Conservation (phyloP, 768 basidiomycete genomes). For the Naematelia encephala region DNA sequence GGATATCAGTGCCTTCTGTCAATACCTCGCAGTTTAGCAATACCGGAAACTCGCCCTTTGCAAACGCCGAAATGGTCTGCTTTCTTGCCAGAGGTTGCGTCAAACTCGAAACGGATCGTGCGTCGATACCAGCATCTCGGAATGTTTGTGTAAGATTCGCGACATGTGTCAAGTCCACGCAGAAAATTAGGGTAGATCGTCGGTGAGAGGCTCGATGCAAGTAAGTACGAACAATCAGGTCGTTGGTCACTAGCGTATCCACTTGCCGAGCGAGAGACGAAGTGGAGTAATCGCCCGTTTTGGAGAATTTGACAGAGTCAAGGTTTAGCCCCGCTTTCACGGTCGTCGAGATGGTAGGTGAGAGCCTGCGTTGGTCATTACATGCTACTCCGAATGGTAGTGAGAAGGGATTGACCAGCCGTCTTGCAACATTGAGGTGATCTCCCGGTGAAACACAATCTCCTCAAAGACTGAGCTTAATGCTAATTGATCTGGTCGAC, state of each 20-base stretch:
- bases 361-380: slow-evolving; percentile 59
- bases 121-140: slow-evolving; percentile 72
- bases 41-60: slow-evolving; percentile 71
- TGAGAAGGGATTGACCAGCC: slow-evolving; percentile 64
- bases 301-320: slow-evolving; percentile 63
- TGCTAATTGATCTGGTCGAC: slow-evolving; percentile 83
- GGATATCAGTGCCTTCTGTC: slow-evolving; percentile 92
- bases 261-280: slow-evolving; percentile 74
- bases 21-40: slow-evolving; percentile 91
- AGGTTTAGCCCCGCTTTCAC: slow-evolving; percentile 73
- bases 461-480: slow-evolving; percentile 82
- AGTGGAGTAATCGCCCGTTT: slow-evolving; percentile 77
- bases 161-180: slow-evolving; percentile 79
- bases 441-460: slow-evolving; percentile 89
- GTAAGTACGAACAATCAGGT: slow-evolving; percentile 76
- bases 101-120: slow-evolving; percentile 69
- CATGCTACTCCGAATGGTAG: neutral
- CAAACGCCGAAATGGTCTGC: slow-evolving; percentile 65
- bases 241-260: slow-evolving; percentile 73
- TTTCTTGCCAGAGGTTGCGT: slow-evolving; percentile 66
- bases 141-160: slow-evolving; percentile 69
- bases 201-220: slow-evolving; percentile 72
- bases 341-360: slow-evolving; percentile 77
- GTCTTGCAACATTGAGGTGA: slow-evolving; percentile 87
- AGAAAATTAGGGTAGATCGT: slow-evolving; percentile 88